A percentile compares a stretch with the other conserved stretches of the same genome.
Evolutionary conservation across 1,284 basidiomycete species (phyloP).

Genomic region (Boletus mariae): DNA sequence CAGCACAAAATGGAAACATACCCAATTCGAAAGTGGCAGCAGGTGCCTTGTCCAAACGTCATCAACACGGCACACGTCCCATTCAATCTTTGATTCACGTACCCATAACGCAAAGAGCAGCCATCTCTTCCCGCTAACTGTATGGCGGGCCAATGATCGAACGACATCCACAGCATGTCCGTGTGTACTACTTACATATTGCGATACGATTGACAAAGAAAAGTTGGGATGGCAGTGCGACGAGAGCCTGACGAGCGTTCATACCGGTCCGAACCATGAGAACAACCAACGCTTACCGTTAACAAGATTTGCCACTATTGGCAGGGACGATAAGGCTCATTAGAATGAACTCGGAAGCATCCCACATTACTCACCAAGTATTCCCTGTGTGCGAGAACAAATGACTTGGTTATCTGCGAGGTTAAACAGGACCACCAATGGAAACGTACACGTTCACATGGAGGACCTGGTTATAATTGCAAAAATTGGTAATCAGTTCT

Average conservation of each 20-base stretch:
- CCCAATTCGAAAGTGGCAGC: conserved; percentile 19
- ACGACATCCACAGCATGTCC: not conserved
- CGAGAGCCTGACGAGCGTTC: conserved; percentile 3
- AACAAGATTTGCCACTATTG: conserved; percentile 20
- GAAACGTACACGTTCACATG: conserved; percentile 15
- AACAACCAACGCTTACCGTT: conserved; percentile 12
- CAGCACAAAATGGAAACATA: conserved; percentile 4
- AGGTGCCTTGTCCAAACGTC: conserved; percentile 13
- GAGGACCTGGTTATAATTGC: conserved; percentile 10
- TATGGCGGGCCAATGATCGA: not conserved
- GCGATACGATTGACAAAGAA: conserved; percentile 21
- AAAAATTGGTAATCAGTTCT: conserved; percentile 17
- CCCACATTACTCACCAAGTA: conserved; percentile 15
- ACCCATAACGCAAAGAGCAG: conserved; percentile 21
- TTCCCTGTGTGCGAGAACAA: conserved; percentile 6
- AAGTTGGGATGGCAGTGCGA: conserved; percentile 21
- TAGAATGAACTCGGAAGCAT: not conserved
- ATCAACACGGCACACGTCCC: conserved; percentile 1
- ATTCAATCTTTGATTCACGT: conserved; percentile 5
- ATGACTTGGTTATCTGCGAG: not conserved
- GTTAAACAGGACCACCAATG: not conserved
- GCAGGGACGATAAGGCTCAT: not conserved
- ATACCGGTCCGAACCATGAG: not conserved
- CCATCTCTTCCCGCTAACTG: conserved; percentile 19
- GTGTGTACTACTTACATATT: conserved; percentile 15